phyloP scores from a whole-genome alignment of 495 filamentous ascomycete genomes.

The Tuber umbilicatum region DNA sequence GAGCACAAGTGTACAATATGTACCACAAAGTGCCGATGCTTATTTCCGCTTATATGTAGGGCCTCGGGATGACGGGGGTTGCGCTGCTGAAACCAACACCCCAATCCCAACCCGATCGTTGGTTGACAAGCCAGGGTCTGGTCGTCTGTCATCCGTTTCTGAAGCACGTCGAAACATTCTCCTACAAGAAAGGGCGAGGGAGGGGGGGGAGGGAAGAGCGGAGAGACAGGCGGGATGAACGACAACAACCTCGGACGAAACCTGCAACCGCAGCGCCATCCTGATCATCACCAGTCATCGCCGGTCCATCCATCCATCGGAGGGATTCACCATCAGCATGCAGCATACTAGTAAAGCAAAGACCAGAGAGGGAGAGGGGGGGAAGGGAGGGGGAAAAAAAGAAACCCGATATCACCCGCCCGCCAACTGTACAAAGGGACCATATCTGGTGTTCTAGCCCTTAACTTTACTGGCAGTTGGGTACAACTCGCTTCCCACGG shows the following conservation, averaged over 20 bases:
- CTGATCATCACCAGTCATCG: background rate
- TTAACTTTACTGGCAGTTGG: background rate
- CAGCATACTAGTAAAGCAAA: background rate
- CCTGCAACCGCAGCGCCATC: background rate
- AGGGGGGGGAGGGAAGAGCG: background rate
- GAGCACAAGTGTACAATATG: background rate
- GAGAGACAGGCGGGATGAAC: background rate
- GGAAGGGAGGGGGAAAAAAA: background rate
- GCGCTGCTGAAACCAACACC: constrained; percentile 11
- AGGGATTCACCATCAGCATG: background rate
- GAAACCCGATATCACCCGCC: background rate
- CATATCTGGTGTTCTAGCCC: background rate
- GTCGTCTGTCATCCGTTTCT: constrained; percentile 2
- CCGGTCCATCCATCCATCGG: background rate
- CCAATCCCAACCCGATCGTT: constrained; percentile 25
- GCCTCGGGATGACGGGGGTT: constrained; percentile 22
- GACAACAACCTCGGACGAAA: background rate
- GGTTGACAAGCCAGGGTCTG: background rate
- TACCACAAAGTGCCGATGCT: constrained; percentile 34
- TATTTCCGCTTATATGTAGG: constrained; percentile 30
- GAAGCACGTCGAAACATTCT: background rate
- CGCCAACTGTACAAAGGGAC: background rate
- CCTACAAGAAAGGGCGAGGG: background rate
- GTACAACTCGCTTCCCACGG: background rate
- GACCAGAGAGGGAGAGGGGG: background rate